Percentiles rank a stretch among this genome's conserved stretches.
Conservation (phyloP, 805 yeast species). For the Suhomyces sp. region DNA sequence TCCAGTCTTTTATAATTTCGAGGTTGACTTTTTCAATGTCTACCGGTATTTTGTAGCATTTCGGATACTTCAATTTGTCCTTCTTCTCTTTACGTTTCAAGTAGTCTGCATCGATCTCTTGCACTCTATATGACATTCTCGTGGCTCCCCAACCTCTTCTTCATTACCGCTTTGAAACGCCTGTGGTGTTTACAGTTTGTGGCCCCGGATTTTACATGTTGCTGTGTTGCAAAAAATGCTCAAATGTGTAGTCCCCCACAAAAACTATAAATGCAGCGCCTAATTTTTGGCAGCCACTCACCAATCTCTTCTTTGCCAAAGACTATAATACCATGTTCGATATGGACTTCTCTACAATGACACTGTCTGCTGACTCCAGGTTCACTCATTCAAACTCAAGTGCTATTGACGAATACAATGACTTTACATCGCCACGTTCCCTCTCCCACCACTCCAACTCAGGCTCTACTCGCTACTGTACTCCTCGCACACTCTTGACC, state of each 20-base stretch:
- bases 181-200: not conserved
- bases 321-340: not conserved
- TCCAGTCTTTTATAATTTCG: constrained; percentile 40
- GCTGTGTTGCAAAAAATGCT: not conserved
- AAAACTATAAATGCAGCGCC: not conserved
- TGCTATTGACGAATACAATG: not conserved
- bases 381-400: not conserved
- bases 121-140: constrained; percentile 18
- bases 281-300: not conserved
- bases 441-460: not conserved
- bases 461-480: constrained; percentile 5
- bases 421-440: not conserved
- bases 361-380: not conserved
- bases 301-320: not conserved
- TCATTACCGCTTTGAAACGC: not conserved
- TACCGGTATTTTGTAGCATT: constrained; percentile 31
- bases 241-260: not conserved
- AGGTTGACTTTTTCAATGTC: constrained; percentile 39
- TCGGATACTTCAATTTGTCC: constrained; percentile 29
- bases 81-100: constrained; percentile 9
- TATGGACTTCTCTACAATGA: not conserved
- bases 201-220: not conserved
- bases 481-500: constrained; percentile 6
- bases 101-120: constrained; percentile 14
- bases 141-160: not conserved